phyloP scores from a whole-genome alignment of 805 yeast species.

The Starmera amethionina region DNA sequence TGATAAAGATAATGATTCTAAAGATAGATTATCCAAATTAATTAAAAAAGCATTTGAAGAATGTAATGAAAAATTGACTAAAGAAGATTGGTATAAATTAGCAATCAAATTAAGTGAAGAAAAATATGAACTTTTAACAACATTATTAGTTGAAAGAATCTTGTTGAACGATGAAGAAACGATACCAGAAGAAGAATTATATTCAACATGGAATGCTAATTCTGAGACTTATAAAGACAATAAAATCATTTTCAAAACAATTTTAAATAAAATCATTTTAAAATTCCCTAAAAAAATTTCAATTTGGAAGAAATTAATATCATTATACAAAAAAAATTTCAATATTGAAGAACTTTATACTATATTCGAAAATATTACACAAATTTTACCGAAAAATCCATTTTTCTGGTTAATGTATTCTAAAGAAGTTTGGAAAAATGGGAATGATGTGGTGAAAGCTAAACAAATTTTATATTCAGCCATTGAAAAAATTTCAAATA shows the following conservation, averaged over 20 bases:
- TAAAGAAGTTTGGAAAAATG: constrained; percentile 51
- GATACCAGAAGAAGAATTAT: constrained; percentile 4
- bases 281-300: constrained; percentile 35
- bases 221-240: constrained; percentile 12
- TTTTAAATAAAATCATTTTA: constrained; percentile 36
- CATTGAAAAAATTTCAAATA: constrained; percentile 29
- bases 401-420: constrained; percentile 61
- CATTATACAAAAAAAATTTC: constrained; percentile 22
- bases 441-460: constrained; percentile 40
- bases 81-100: constrained; percentile 43
- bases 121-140: constrained; percentile 35
- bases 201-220: constrained; percentile 16
- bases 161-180: constrained; percentile 24
- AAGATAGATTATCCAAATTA: constrained; percentile 36
- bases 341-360: constrained; percentile 24
- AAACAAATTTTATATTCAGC: constrained; percentile 43
- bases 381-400: constrained; percentile 36
- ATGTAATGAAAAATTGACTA: constrained; percentile 22
- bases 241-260: constrained; percentile 24
- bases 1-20: constrained; percentile 25
- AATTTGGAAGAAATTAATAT: constrained; percentile 40
- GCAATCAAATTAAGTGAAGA: constrained; percentile 46
- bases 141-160: constrained; percentile 39
- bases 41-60: constrained; percentile 39
- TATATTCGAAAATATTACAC: constrained; percentile 45